A percentile compares a stretch with the other conserved stretches of the same genome.
Evolutionary conservation across 805 yeast species (phyloP).

Genomic region (Saturnispora galanensis): DNA sequence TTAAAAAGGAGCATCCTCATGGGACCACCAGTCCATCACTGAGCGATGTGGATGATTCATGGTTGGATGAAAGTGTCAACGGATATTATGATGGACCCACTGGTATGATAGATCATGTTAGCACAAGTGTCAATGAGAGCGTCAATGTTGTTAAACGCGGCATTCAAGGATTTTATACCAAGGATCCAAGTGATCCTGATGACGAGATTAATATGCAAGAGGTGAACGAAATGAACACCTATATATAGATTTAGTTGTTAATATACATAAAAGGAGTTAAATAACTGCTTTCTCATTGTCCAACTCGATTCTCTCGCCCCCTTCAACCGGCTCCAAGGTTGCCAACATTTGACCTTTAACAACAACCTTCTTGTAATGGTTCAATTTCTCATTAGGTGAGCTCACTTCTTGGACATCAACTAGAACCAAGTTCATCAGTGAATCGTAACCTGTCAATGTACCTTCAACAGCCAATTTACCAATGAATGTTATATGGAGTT

Average conservation of each 20-base stretch:
- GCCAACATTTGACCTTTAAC: constrained; percentile 77
- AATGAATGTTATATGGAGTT: constrained; percentile 66
- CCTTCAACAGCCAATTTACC: constrained; percentile 82
- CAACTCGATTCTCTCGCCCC: constrained; percentile 54
- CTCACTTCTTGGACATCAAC: constrained; percentile 61
- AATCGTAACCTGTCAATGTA: constrained; percentile 72
- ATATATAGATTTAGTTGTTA: constrained; percentile 1
- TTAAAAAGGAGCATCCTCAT: constrained; percentile 22
- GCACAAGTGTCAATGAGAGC: constrained; percentile 24
- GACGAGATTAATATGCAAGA: constrained; percentile 3
- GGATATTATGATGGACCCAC: constrained; percentile 53
- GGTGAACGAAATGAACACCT: constrained; percentile 8
- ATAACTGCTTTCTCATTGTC: background rate
- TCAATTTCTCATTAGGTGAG: constrained; percentile 36
- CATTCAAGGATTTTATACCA: background rate
- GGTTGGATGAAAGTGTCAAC: constrained; percentile 43
- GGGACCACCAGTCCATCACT: constrained; percentile 6
- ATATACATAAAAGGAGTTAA: background rate
- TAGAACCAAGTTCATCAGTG: constrained; percentile 67
- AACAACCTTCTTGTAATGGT: constrained; percentile 59
- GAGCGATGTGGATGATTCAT: constrained; percentile 27
- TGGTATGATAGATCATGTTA: constrained; percentile 55
- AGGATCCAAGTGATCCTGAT: constrained; percentile 2
- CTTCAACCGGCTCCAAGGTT: constrained; percentile 64
- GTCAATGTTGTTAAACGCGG: constrained; percentile 12